Conservation (phyloP, 306 rosid genomes). For the Potentilla sterilis region DNA sequence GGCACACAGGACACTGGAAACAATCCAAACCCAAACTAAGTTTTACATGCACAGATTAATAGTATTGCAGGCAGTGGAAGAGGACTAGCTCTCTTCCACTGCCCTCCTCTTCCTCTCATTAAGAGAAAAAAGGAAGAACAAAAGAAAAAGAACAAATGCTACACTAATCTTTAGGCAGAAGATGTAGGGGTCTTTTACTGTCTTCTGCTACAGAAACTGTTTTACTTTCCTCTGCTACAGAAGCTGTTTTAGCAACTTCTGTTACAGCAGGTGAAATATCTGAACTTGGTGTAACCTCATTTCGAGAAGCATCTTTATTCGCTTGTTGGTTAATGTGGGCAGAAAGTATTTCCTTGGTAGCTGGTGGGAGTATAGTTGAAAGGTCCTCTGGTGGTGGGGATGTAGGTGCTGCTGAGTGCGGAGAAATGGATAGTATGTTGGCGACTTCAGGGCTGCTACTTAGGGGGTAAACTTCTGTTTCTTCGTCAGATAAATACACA, state of each 20-base stretch:
- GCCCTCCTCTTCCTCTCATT: constrained; percentile 22
- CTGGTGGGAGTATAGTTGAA: constrained; percentile 21
- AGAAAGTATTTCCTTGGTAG: constrained; percentile 35
- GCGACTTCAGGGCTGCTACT: constrained; percentile 35
- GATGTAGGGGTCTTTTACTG: constrained; percentile 32
- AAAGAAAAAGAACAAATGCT: constrained; percentile 25
- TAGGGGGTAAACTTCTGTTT: constrained; percentile 72
- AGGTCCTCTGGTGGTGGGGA: constrained; percentile 35
- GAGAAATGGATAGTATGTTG: constrained; percentile 39
- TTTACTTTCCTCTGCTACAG: neutral
- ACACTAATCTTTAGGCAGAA: constrained; percentile 37
- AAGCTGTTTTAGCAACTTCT: constrained; percentile 29
- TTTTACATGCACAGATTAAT: constrained; percentile 29
- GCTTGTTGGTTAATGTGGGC: constrained; percentile 29
- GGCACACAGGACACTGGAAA: constrained; percentile 17
- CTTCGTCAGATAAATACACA: constrained; percentile 84
- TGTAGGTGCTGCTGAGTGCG: constrained; percentile 42
- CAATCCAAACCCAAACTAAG: constrained; percentile 26
- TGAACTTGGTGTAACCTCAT: constrained; percentile 31
- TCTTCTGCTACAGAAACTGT: constrained; percentile 36
- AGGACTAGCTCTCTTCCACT: constrained; percentile 2
- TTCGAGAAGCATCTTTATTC: constrained; percentile 28
- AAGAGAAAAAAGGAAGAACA: constrained; percentile 15
- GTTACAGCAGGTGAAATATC: constrained; percentile 28
- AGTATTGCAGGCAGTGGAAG: constrained; percentile 10